Percentiles rank a stretch among this genome's conserved stretches.
Evolutionary conservation across 2,329 filamentous ascomycete species (phyloP).

Genomic region (Phoma sp.): DNA sequence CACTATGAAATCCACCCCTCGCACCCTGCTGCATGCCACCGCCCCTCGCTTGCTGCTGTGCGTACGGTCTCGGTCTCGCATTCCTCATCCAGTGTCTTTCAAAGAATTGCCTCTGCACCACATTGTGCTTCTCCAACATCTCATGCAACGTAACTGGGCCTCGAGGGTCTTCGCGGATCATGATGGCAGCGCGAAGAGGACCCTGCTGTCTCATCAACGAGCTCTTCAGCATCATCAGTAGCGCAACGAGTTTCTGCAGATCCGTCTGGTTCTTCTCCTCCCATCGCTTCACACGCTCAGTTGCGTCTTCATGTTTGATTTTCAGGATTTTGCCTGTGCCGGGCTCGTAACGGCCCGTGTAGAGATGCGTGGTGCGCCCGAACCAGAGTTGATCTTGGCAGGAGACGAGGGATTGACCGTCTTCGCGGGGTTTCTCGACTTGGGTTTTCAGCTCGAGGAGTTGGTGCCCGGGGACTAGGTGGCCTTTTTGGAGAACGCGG

Average conservation of each 20-base stretch:
- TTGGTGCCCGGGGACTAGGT: conserved; percentile 29
- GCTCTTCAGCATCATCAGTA: conserved; percentile 23
- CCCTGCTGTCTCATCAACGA: conserved; percentile 23
- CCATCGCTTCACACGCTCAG: conserved; percentile 28
- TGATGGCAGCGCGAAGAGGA: conserved; percentile 21
- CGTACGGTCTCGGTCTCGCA: background rate
- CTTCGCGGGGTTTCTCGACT: conserved; percentile 16
- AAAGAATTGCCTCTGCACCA: conserved; percentile 23
- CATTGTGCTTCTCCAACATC: conserved; percentile 22
- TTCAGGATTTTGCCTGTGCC: conserved; percentile 20
- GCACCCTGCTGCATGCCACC: background rate
- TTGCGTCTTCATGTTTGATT: conserved; percentile 27
- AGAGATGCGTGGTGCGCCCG: conserved; percentile 36
- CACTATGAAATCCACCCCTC: background rate
- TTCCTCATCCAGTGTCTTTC: conserved; percentile 24
- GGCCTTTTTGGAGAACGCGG: conserved; percentile 34
- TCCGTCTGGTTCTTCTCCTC: conserved; percentile 31
- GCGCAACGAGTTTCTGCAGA: conserved; percentile 31
- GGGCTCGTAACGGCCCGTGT: conserved; percentile 29
- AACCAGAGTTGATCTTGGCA: conserved; percentile 45
- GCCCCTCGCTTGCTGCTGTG: background rate
- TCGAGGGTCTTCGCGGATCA: conserved; percentile 26
- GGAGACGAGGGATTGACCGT: conserved; percentile 5
- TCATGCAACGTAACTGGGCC: conserved; percentile 26
- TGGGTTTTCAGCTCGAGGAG: conserved; percentile 40